Base-by-base conservation (phyloP, 352 stramenopile species). In the Pythium scleroteichum region DNA sequence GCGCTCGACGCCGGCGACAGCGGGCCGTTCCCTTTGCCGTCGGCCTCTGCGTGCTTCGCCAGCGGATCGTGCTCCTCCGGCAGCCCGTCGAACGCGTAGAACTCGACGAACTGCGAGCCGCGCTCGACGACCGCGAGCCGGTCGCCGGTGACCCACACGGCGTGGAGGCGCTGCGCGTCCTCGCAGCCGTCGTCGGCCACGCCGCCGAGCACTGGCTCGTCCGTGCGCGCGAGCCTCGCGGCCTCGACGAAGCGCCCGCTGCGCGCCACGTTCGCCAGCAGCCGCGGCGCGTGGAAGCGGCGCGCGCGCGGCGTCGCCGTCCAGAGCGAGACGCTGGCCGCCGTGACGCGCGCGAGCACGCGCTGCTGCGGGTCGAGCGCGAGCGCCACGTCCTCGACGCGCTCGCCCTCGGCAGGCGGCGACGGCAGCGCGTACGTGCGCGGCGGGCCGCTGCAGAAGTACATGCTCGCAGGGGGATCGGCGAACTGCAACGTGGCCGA, bases 361-460 rank as follows among this genome's bases (percentile, higher is more conserved):
- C 62, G 67, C 48, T 76, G 54, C 0, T 66, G 75, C 33, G 74
- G 71, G 45, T 93, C 79, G 57, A 87, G 68, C 24, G 78, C 76
- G 52, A 90, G 16, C 2, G 72, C 72, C 17, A 90, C 79, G 46
- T 68, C 71, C 59, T 90, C 80, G 4, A 64, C 57, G 35, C 62
- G 62, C 22, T 78, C 62, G 29, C 16, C 29, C 2, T 49, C 22
- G 4, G 48, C 35, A 24, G 50, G 6, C n/a, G 23, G 23, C 20
- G 8, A 45, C 1, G 62, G 52, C 35, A 62, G 65, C 27, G 74
- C 74, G 55, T 88, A 93, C 44, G 71, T 72, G 59, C 79, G 83
- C 59, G 83, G 83, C 17, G 83, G 83, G 2, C 83, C 83, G 53
- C 67, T 84, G 63, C 77, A 84, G 65, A 91, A 90, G 69, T 80